Conservation (phyloP, 441 rosid species). For the Theobroma grandiflorum region DNA sequence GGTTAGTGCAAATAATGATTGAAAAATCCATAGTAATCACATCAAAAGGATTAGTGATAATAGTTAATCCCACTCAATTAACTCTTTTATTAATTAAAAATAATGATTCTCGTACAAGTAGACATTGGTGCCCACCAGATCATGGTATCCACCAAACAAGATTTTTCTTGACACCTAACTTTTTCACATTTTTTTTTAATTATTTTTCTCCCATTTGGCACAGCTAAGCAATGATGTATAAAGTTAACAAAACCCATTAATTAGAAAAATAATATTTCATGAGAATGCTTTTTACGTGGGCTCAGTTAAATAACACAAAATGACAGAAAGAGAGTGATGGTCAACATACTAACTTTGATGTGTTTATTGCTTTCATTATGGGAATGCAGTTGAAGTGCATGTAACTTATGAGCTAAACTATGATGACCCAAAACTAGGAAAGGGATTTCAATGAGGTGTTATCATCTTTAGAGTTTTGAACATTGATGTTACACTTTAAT, state of each 20-base stretch:
- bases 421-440: background rate
- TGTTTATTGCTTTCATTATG: background rate
- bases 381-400: background rate
- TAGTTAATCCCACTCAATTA: background rate
- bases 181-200: background rate
- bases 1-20: slow-evolving; percentile 29
- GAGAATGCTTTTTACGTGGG: background rate
- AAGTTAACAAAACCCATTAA: background rate
- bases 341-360: slow-evolving; percentile 12
- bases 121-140: slow-evolving; percentile 28
- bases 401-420: background rate
- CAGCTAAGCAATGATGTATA: slow-evolving; percentile 19
- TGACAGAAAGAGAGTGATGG: background rate
- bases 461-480: background rate
- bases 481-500: background rate
- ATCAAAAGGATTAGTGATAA: slow-evolving; percentile 5
- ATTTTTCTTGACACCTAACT: slow-evolving; percentile 28
- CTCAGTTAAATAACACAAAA: background rate
- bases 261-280: background rate
- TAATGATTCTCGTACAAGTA: slow-evolving; percentile 25
- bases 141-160: slow-evolving; percentile 39
- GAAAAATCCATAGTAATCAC: slow-evolving; percentile 18
- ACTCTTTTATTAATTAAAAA: slow-evolving; percentile 11
- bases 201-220: slow-evolving; percentile 6
- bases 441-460: background rate